These are phyloP conservation scores for Aethionema arabicum DNA, from an alignment of 345 rosid species.

Conservation along the genomic window DNA sequence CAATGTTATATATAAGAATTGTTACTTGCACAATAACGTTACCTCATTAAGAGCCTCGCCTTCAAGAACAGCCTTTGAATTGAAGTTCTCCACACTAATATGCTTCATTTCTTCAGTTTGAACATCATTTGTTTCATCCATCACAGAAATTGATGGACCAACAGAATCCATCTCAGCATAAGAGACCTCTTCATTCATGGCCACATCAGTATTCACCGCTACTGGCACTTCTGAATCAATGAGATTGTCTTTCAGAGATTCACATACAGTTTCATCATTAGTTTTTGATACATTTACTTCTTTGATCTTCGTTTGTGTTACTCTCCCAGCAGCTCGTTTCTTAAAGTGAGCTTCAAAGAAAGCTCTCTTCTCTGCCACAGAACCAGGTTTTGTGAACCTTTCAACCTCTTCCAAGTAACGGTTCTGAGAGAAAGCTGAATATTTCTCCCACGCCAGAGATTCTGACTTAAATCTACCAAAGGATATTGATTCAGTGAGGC, in stretches of 20 bases:
- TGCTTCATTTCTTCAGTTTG: constrained; percentile 28
- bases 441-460: constrained; percentile 78
- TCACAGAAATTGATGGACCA: constrained; percentile 18
- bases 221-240: constrained; percentile 22
- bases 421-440: constrained; percentile 91
- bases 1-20: constrained; percentile 5
- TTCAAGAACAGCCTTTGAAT: constrained; percentile 30
- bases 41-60: constrained; percentile 42
- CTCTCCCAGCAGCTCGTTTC: constrained; percentile 66
- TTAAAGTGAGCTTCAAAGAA: constrained; percentile 86
- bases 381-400: constrained; percentile 77
- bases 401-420: constrained; percentile 87
- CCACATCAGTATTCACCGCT: constrained; percentile 13
- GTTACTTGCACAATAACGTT: constrained; percentile 20
- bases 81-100: constrained; percentile 29
- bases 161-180: constrained; percentile 28
- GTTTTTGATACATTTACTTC: constrained; percentile 28
- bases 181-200: constrained; percentile 18
- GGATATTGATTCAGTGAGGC: constrained; percentile 72
- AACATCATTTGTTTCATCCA: constrained; percentile 20
- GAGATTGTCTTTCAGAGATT: constrained; percentile 11
- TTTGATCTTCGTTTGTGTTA: constrained; percentile 39
- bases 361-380: constrained; percentile 91
- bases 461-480: constrained; percentile 89
- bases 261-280: constrained; percentile 12